phyloP scores from a whole-genome alignment of 2,329 filamentous ascomycete species.

The Coniochaeta hoffmannii region DNA sequence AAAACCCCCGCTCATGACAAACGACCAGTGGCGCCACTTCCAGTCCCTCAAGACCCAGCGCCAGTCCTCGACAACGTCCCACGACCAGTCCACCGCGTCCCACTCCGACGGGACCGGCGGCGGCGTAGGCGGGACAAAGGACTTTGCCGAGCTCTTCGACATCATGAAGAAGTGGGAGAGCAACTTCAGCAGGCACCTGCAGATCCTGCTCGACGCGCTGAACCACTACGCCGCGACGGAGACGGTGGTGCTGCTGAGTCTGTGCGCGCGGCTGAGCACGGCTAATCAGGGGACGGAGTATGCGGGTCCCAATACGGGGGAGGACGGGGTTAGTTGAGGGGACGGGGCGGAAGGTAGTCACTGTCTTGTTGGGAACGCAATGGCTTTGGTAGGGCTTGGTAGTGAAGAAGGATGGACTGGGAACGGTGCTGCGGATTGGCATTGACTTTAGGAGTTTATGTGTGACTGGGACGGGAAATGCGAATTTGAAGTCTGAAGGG shows the following conservation, averaged over 20 bases:
- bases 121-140: constrained; percentile 27
- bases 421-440: no score
- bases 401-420: no score
- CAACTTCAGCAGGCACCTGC: constrained; percentile 85
- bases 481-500: no score
- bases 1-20: constrained; percentile 52
- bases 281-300: constrained; percentile 70
- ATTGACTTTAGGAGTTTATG: no score
- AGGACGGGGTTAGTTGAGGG: constrained; percentile 16
- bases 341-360: no score
- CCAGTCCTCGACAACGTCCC: not conserved
- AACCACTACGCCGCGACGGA: constrained; percentile 98
- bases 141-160: constrained; percentile 71
- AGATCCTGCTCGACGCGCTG: constrained; percentile 87
- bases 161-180: constrained; percentile 87
- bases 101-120: constrained; percentile 26
- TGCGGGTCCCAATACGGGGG: constrained; percentile 51
- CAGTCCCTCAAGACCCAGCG: constrained; percentile 39
- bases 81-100: constrained; percentile 24
- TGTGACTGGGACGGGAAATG: no score
- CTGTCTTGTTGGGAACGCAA: no score
- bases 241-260: constrained; percentile 84
- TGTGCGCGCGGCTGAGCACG: constrained; percentile 76
- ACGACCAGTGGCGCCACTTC: constrained; percentile 53
- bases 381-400: no score